Percentiles rank a stretch among this genome's conserved stretches.
Conservation (phyloP, 2,329 filamentous ascomycete genomes). For the Epichloe sibirici region DNA sequence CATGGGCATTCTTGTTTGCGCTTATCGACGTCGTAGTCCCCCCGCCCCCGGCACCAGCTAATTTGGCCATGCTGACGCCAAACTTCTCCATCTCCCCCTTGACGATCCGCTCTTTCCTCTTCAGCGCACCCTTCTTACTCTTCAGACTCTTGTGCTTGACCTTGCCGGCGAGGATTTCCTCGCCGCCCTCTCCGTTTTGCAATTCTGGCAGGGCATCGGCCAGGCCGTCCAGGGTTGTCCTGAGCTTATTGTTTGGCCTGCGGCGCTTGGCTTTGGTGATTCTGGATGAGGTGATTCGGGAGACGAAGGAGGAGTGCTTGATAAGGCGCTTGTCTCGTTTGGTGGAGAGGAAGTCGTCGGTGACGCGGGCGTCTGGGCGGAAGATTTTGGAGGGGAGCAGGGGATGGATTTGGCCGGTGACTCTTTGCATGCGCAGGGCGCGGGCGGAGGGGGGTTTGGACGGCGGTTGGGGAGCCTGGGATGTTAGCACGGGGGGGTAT, state of each 20-base stretch:
- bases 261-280: constrained; percentile 16
- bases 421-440: constrained; percentile 39
- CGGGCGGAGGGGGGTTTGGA: constrained; percentile 44
- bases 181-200: constrained; percentile 31
- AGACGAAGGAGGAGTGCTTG: constrained; percentile 69
- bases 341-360: constrained; percentile 50
- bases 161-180: constrained; percentile 38
- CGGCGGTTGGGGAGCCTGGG: constrained; percentile 20
- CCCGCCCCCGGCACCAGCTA: constrained; percentile 34
- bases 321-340: constrained; percentile 79
- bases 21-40: neutral
- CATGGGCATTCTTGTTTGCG: neutral
- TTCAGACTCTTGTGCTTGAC: constrained; percentile 64
- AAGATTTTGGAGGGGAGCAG: constrained; percentile 40
- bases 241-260: constrained; percentile 66
- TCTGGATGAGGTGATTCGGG: constrained; percentile 54
- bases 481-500: neutral
- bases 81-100: constrained; percentile 75
- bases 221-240: constrained; percentile 60
- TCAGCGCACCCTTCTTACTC: constrained; percentile 66
- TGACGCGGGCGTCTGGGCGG: constrained; percentile 36
- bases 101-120: constrained; percentile 71
- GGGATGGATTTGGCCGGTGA: constrained; percentile 35
- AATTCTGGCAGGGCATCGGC: constrained; percentile 68
- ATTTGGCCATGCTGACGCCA: constrained; percentile 65